Base-by-base conservation (phyloP, 768 basidiomycete genomes). In the Brasilioporus rufonigricans region DNA sequence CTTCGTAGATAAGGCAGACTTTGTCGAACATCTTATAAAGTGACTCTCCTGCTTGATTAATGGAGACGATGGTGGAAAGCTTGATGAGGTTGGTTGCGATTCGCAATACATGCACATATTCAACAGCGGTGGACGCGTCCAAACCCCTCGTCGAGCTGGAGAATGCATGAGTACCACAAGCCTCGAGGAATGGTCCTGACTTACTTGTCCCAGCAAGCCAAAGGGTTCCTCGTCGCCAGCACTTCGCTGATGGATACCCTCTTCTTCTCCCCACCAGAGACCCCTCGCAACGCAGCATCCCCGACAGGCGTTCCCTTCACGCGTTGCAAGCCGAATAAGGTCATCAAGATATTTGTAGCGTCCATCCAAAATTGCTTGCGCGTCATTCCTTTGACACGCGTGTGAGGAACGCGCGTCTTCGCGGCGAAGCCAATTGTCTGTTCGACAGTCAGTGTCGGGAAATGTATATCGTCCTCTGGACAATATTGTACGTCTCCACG, bases 381-480 rank as follows among this genome's bases (percentile, higher is more conserved):
- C 11, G 77, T 66, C 27, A 78, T 57, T 0, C 73, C 73, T 8
- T 64, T 67, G 4, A 80, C 57, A 24, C 86, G 81, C 3, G 70
- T 71, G 26, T 74, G 81, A 3, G 92, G 91, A 4, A 81, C 81
- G 27, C 91, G 85, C 19, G 82, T 85, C 58, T 77, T 80, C 0
- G 86, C 79, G 0, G 88, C 86, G 55, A 91, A 89, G 16, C 68
- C 74, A 27, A 97, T 76, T 0, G 91, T 92, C 65, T 92, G 80
- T 45, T 81, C 78, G 31, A 93, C 90, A 6, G 88, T 90, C 26
- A 96, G 77, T 11, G 87, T 89, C 6, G 92, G 88, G 61, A 93
- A 89, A 66, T 93, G 91, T 2, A 89, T 75, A 65, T 95, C 91
- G 61, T 93, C 91, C 73, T 91, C 91, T 0, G 89, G 88, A 56